phyloP scores from a whole-genome alignment of 208 protist species.

The Herpetomonas samuelpessoai region DNA sequence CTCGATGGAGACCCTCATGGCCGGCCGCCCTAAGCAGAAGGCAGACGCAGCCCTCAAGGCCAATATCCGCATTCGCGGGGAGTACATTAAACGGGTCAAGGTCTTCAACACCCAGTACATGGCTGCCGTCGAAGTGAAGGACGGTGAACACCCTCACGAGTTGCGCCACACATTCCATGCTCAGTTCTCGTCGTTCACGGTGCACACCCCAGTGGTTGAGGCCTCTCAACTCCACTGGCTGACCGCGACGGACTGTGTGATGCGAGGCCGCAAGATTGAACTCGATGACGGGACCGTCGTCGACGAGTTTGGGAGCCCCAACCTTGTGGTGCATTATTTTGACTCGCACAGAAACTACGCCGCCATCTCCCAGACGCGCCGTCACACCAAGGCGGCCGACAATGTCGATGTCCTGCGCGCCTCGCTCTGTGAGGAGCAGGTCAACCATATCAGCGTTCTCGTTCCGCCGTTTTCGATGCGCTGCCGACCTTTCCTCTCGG shows the following conservation, averaged over 20 bases:
- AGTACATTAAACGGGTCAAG: slow-evolving; percentile 83
- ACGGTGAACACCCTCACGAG: slow-evolving; percentile 24
- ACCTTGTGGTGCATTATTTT: slow-evolving; percentile 30
- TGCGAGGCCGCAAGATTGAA: slow-evolving; percentile 16
- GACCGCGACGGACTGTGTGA: slow-evolving; percentile 22
- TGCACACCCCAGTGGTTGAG: slow-evolving; percentile 35
- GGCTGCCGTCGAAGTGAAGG: slow-evolving; percentile 33
- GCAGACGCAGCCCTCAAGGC: slow-evolving; percentile 60
- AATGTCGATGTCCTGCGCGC: slow-evolving; percentile 32
- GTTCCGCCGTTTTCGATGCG: slow-evolving; percentile 50
- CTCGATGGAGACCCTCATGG: slow-evolving; percentile 63
- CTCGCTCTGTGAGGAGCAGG: slow-evolving; percentile 61
- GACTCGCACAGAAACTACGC: slow-evolving; percentile 41
- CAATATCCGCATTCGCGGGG: slow-evolving; percentile 59
- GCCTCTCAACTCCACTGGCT: slow-evolving; percentile 50
- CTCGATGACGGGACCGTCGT: neutral
- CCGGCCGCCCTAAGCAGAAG: slow-evolving; percentile 62
- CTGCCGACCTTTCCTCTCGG: slow-evolving; percentile 46
- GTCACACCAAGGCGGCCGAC: slow-evolving; percentile 3
- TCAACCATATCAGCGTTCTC: slow-evolving; percentile 64
- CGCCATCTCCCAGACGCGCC: slow-evolving; percentile 13
- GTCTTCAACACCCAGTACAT: slow-evolving; percentile 56
- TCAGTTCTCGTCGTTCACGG: slow-evolving; percentile 57
- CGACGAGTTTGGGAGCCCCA: slow-evolving; percentile 5
- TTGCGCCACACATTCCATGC: slow-evolving; percentile 33